These are phyloP conservation scores for Dissophora globulifera DNA, from an alignment of 192 early-diverging fungal species.

Conservation along the genomic window DNA sequence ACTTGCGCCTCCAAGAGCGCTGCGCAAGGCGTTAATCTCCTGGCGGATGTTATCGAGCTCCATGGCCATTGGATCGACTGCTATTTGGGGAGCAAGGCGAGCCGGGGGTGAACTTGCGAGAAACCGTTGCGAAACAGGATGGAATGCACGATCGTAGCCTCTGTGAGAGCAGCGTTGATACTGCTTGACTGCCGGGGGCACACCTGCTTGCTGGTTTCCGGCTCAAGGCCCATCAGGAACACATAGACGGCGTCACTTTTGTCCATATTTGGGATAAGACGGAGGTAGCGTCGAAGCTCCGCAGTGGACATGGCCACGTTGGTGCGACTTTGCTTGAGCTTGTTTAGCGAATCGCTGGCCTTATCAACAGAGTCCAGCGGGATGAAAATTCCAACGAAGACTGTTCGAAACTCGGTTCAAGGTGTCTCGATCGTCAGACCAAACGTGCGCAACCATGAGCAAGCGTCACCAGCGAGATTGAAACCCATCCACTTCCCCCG, in stretches of 20 bases:
- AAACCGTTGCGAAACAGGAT: slow-evolving; percentile 4
- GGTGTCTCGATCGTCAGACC: too few relatives aligned
- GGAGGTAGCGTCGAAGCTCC: slow-evolving; percentile 2
- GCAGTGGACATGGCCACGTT: slow-evolving; percentile 9
- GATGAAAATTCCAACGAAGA: not conserved
- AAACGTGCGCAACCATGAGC: too few relatives aligned
- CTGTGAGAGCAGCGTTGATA: not conserved
- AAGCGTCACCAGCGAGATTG: too few relatives aligned
- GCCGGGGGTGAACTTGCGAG: too few relatives aligned
- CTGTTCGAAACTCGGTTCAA: not conserved
- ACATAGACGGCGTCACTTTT: not conserved
- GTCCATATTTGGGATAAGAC: slow-evolving; percentile 7
- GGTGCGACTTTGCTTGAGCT: not conserved
- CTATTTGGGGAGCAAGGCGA: too few relatives aligned
- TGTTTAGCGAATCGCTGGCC: not conserved
- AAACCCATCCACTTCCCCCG: too few relatives aligned
- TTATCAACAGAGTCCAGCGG: slow-evolving; percentile 3
- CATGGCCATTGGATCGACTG: too few relatives aligned
- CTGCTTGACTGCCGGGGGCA: not conserved
- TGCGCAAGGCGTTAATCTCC: too few relatives aligned
- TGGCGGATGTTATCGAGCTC: too few relatives aligned
- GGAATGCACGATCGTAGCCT: not conserved
- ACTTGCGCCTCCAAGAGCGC: too few relatives aligned
- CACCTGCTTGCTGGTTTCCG: slow-evolving; percentile 17
- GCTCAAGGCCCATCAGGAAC: slow-evolving; percentile 8